Conservation (phyloP, 306 rosid genomes). For the Ormosia emarginata region DNA sequence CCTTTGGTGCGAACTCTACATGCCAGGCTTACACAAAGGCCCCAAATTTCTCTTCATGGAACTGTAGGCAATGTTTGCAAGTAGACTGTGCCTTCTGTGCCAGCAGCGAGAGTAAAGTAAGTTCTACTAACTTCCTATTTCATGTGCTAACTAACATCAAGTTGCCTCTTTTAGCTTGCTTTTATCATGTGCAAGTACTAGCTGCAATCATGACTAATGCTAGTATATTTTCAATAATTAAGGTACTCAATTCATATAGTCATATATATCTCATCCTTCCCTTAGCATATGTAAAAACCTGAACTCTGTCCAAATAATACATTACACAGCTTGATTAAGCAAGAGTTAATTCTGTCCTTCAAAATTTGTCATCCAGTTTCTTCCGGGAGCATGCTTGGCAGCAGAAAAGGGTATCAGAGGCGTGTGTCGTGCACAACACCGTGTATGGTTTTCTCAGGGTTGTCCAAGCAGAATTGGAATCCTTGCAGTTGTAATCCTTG, state of each 20-base stretch:
- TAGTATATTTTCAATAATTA: not conserved
- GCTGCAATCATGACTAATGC: not conserved
- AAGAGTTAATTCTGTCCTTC: not conserved
- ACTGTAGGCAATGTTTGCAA: constrained; percentile 73
- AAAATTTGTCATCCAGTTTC: constrained; percentile 34
- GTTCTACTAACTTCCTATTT: constrained; percentile 4
- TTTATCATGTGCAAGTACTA: not conserved
- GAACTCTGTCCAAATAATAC: not conserved
- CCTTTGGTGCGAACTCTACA: constrained; percentile 62
- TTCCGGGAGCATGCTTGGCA: constrained; percentile 74
- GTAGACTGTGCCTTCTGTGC: constrained; percentile 65
- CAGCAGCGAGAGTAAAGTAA: constrained; percentile 36
- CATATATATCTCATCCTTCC: not conserved
- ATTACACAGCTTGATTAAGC: not conserved
- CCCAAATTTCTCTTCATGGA: constrained; percentile 52
- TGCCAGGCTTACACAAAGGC: constrained; percentile 48
- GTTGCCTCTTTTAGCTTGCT: not conserved
- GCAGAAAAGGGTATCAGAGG: constrained; percentile 27
- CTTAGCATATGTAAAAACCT: not conserved
- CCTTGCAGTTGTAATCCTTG: constrained; percentile 61
- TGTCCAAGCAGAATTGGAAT: constrained; percentile 73
- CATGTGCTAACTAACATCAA: not conserved
- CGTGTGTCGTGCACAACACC: constrained; percentile 29
- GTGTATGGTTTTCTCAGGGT: constrained; percentile 68
- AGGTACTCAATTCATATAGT: not conserved